These are phyloP conservation scores for Leptographium wingfieldii DNA, from an alignment of 2,329 filamentous ascomycete genomes.

Conservation along the genomic window DNA sequence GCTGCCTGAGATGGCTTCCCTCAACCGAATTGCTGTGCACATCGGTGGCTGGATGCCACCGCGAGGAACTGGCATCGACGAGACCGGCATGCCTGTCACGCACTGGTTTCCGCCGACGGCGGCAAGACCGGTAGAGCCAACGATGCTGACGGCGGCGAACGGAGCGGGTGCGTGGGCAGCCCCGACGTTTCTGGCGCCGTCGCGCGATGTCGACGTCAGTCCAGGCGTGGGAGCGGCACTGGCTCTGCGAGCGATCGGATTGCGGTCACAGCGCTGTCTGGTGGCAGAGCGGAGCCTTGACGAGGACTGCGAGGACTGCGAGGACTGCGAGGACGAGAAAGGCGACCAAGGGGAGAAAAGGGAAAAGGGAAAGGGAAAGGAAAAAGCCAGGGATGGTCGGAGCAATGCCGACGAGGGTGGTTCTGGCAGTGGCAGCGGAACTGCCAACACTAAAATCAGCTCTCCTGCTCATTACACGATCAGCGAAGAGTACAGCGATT, in stretches of 20 bases:
- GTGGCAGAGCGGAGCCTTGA: background rate
- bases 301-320: background rate
- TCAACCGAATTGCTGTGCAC: background rate
- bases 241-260: background rate
- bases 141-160: background rate
- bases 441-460: background rate
- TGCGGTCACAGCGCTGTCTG: background rate
- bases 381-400: background rate
- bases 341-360: background rate
- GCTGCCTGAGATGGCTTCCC: background rate
- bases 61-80: background rate
- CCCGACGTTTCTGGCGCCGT: background rate
- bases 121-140: background rate
- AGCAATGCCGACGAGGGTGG: background rate
- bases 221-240: background rate
- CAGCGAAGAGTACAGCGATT: background rate
- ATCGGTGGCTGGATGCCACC: background rate
- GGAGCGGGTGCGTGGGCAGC: background rate
- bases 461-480: background rate
- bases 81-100: background rate
- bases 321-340: background rate
- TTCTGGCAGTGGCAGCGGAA: background rate
- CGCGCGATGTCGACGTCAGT: background rate
- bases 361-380: background rate
- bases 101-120: background rate